Percentiles rank a stretch among this genome's conserved stretches.
phyloP scores from a whole-genome alignment of 805 yeast genomes.

The Starmera quercuum region DNA sequence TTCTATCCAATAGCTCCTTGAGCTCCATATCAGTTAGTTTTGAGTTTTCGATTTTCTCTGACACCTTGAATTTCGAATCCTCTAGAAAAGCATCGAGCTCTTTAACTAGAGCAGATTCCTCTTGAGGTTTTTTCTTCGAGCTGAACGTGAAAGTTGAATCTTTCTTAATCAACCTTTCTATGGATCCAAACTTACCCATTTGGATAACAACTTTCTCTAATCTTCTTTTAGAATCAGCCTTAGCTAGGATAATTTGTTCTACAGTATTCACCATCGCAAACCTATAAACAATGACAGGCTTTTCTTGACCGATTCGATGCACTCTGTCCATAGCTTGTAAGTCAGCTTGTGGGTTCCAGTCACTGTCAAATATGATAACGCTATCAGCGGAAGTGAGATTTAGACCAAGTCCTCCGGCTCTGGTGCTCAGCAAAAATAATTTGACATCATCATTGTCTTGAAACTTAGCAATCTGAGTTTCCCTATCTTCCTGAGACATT shows the following conservation, averaged over 20 bases:
- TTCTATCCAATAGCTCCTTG: slow-evolving; percentile 41
- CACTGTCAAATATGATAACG: slow-evolving; percentile 84
- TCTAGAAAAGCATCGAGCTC: slow-evolving; percentile 34
- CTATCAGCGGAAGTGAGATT: slow-evolving; percentile 84
- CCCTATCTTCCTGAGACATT: slow-evolving; percentile 57
- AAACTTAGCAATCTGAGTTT: slow-evolving; percentile 48
- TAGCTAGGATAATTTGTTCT: slow-evolving; percentile 73
- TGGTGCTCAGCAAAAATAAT: slow-evolving; percentile 74
- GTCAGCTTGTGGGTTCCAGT: slow-evolving; percentile 97
- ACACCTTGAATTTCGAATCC: slow-evolving; percentile 29
- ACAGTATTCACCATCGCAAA: slow-evolving; percentile 71
- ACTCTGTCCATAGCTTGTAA: slow-evolving; percentile 94
- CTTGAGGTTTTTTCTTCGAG: slow-evolving; percentile 11
- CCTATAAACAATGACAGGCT: slow-evolving; percentile 77
- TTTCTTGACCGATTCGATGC: slow-evolving; percentile 85
- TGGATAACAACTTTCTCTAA: slow-evolving; percentile 72
- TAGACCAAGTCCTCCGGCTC: slow-evolving; percentile 94
- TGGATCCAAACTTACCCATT: slow-evolving; percentile 47
- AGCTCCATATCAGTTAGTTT: slow-evolving; percentile 30
- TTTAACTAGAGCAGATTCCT: slow-evolving; percentile 25
- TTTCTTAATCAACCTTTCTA: slow-evolving; percentile 27
- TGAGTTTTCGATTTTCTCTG: slow-evolving; percentile 17
- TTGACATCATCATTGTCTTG: slow-evolving; percentile 24
- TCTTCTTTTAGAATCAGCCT: slow-evolving; percentile 73
- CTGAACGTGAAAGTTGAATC: slow-evolving; percentile 17